Base-by-base conservation (phyloP, 257 asterid species). In the Solanum pimpinellifolium region DNA sequence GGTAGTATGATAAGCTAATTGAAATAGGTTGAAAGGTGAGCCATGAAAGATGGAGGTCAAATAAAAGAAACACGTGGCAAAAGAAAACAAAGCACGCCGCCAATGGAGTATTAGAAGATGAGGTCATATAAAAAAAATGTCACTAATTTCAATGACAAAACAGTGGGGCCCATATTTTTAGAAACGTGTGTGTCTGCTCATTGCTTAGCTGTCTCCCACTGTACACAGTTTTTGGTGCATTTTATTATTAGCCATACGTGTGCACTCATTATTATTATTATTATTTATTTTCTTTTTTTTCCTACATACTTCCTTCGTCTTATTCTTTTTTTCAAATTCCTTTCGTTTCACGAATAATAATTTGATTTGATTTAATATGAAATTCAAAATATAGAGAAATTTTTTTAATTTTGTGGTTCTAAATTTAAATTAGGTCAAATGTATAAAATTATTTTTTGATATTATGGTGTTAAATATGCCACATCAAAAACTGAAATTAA, bases 201-300 rank as follows among this genome's bases (percentile, higher is more conserved):
- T 59, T 37, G 85, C 91, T 81, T 89, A 92, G 93, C 93, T 92
- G 93, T 92, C 89, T 88, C 85, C 88, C 91, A 88, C 29, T 49
- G 44, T 49, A 9, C 1, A 4, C 9, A 56, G 37, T n/a, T 13
- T 77, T 77, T 77, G 62, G 62, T 14, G n/a, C 25, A 80, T 29
- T 47, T 29, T 31, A 9, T 14, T 80, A 29, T 49, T 49, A 29
- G 11, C 39, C 85, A 80, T 44, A 84, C 90, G 72, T 88, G 88
- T 86, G 88, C 88, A 20, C 65, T 56, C 65, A 56, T 56, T 14
- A 14, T 47, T 31, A 56, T 52, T 16, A 42, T 42, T 42, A 42
- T 9, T 41, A 41, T 42, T 9, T 42, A 42, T 42, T 42, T 6
- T 16, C 2, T 52, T 16, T 52, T 35, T 33, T 4, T 35, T 3